These are phyloP conservation scores for Solanum medicagineum DNA, from an alignment of 257 asterid species.

Conservation along the genomic window DNA sequence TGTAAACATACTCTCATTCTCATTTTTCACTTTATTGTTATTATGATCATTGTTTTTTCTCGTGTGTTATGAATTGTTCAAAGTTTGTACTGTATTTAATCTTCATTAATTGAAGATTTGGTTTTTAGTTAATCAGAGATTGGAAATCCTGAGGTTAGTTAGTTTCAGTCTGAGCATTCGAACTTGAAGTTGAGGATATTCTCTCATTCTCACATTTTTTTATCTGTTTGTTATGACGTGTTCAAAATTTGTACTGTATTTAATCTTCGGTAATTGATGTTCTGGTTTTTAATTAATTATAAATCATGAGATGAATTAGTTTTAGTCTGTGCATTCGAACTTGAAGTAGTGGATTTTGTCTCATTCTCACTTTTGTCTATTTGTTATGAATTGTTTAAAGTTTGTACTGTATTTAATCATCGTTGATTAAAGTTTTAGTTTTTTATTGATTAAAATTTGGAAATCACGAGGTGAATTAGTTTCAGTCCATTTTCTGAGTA, in stretches of 20 bases:
- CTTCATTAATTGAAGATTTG: not conserved
- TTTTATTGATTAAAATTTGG: not conserved
- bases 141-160: not conserved
- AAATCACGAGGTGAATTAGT: not conserved
- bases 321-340: not conserved
- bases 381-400: not conserved
- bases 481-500: not conserved
- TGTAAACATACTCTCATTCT: conserved; percentile 9
- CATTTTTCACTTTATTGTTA: not conserved
- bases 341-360: not conserved
- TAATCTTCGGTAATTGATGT: not conserved
- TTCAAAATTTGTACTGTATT: not conserved
- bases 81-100: not conserved
- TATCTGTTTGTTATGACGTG: not conserved
- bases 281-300: not conserved
- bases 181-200: not conserved
- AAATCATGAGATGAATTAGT: not conserved
- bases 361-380: not conserved
- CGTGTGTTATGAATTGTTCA: not conserved
- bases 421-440: not conserved
- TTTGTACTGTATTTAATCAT: not conserved
- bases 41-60: not conserved
- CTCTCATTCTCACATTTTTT: not conserved
- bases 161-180: not conserved
- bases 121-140: not conserved